A percentile compares a stretch with the other conserved stretches of the same genome.
phyloP scores from a whole-genome alignment of 2,329 filamentous ascomycete genomes.

The Colletotrichum liriopes region DNA sequence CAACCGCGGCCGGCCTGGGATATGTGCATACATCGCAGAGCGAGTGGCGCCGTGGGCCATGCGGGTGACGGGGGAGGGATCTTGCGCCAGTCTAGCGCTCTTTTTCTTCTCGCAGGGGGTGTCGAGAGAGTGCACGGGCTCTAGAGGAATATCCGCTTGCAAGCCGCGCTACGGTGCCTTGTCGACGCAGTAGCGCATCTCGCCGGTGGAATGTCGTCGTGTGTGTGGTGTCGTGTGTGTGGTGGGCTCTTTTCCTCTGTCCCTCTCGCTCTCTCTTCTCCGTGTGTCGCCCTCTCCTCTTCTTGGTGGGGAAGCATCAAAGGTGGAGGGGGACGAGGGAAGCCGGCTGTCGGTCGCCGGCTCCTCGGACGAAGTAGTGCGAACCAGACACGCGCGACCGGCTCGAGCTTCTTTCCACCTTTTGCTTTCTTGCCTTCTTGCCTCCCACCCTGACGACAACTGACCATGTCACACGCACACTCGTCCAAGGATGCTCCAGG shows the following conservation, averaged over 20 bases:
- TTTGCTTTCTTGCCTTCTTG: not conserved
- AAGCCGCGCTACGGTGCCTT: constrained; percentile 33
- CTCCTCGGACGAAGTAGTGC: constrained; percentile 32
- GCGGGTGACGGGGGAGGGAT: constrained; percentile 36
- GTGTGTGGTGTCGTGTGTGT: constrained; percentile 25
- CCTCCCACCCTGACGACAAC: constrained; percentile 12
- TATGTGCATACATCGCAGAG: constrained; percentile 22
- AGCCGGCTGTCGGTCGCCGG: constrained; percentile 35
- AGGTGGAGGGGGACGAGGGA: not conserved
- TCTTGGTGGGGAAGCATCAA: constrained; percentile 1
- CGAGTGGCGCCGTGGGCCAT: constrained; percentile 20
- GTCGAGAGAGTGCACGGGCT: constrained; percentile 28
- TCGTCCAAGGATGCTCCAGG: constrained; percentile 17
- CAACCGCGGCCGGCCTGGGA: constrained; percentile 3
- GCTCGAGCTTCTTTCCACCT: constrained; percentile 11
- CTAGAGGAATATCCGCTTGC: constrained; percentile 27
- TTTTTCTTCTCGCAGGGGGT: not conserved
- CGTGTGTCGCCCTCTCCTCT: not conserved
- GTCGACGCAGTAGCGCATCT: constrained; percentile 35
- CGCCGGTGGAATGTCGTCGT: constrained; percentile 28
- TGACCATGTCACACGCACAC: constrained; percentile 36
- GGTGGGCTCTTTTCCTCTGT: constrained; percentile 17
- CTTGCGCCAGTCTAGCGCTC: constrained; percentile 35
- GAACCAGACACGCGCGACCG: constrained; percentile 26
- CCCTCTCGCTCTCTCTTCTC: not conserved